A percentile compares a stretch with the other conserved stretches of the same genome.
These are phyloP conservation scores for Tilletiopsis washingtonensis DNA, from an alignment of 1,284 basidiomycete species.

Conservation along the genomic window DNA sequence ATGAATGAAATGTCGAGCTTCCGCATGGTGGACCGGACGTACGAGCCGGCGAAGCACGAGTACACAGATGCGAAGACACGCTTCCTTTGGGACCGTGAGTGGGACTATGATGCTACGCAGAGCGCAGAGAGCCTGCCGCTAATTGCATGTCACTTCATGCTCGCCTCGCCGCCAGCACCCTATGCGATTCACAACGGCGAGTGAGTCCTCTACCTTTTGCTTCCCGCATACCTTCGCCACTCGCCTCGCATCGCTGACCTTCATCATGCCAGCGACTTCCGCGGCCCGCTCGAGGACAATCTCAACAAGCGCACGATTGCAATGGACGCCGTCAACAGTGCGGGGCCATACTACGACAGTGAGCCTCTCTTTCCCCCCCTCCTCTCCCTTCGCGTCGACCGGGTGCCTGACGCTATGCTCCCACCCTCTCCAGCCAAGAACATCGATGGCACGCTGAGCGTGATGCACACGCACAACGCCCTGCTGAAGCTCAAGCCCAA, in stretches of 20 bases:
- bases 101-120: too few relatives aligned
- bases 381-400: too few relatives aligned
- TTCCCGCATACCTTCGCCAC: too few relatives aligned
- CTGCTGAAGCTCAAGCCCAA: constrained; percentile 16
- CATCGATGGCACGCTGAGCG: constrained; percentile 19
- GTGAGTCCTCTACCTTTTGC: too few relatives aligned
- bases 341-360: constrained; percentile 23
- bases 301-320: constrained; percentile 31
- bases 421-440: too few relatives aligned
- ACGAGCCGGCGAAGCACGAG: constrained; percentile 11
- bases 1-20: constrained; percentile 33
- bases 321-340: constrained; percentile 49
- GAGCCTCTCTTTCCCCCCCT: too few relatives aligned
- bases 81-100: constrained; percentile 24
- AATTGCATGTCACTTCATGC: too few relatives aligned
- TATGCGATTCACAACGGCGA: constrained; percentile 67
- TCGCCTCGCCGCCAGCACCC: too few relatives aligned
- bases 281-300: constrained; percentile 44
- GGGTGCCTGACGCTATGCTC: too few relatives aligned
- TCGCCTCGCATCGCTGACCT: too few relatives aligned
- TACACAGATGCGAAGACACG: constrained; percentile 19
- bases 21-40: constrained; percentile 59
- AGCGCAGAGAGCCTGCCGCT: too few relatives aligned
- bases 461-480: constrained; percentile 19
- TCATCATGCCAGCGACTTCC: too few relatives aligned